Conservation (phyloP, 441 rosid genomes). For the Aleurites moluccanus region DNA sequence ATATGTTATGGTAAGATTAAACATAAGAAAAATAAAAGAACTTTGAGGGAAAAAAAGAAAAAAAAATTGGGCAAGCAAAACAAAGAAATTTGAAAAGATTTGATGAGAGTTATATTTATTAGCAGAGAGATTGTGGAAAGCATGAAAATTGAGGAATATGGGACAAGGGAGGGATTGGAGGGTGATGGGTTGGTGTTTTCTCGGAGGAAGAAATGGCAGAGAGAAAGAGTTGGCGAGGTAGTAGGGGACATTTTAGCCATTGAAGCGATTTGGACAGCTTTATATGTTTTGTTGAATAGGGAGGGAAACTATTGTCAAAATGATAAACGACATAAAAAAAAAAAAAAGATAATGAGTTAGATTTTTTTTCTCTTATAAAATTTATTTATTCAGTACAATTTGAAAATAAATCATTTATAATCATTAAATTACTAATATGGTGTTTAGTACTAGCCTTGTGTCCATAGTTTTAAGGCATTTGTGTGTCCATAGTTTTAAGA, state of each 20-base stretch:
- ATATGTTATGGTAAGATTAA: background rate
- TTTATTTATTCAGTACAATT: no score
- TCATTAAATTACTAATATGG: no score
- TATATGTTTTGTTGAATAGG: background rate
- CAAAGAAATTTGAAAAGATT: background rate
- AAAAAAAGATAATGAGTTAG: no score
- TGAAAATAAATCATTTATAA: no score
- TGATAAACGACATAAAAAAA: no score
- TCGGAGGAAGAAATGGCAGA: constrained; percentile 56
- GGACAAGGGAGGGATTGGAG: constrained; percentile 18
- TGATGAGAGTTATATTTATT: background rate
- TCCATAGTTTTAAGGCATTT: no score
- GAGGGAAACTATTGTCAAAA: no score
- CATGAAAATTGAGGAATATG: background rate
- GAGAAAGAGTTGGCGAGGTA: constrained; percentile 57
- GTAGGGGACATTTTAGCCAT: constrained; percentile 23
- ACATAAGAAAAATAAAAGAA: background rate
- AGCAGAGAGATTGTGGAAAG: background rate
- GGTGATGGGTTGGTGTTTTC: constrained; percentile 33
- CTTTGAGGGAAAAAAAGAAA: background rate
- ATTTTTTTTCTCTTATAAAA: no score
- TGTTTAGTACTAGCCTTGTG: no score
- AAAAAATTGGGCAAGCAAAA: background rate
- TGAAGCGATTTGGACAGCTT: background rate
- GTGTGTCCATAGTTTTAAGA: no score